Evolutionary conservation across 352 stramenopile genomes (phyloP).

Genomic region (Phytopythium litorale): DNA sequence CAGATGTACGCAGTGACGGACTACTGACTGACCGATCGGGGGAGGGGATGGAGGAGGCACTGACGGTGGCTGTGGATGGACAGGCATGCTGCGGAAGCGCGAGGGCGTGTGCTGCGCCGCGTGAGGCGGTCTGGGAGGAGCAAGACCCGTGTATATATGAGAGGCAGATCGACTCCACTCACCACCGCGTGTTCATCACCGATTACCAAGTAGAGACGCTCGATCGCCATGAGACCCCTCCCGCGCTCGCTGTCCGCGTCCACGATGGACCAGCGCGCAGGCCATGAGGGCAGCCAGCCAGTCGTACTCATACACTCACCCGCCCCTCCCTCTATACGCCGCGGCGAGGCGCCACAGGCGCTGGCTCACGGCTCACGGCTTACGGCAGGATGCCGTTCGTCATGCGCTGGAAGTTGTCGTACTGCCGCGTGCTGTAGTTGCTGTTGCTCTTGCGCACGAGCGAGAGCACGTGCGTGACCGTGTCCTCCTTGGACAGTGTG

Average conservation of each 20-base stretch:
- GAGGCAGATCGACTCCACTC: background rate
- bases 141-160: background rate
- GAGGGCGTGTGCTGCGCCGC: conserved; percentile 35
- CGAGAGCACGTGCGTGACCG: conserved; percentile 87
- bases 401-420: conserved; percentile 94
- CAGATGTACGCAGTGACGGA: conserved; percentile 36
- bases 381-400: conserved; percentile 89
- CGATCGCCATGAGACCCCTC: background rate
- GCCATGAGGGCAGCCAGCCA: background rate
- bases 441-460: conserved; percentile 91
- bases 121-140: conserved; percentile 1
- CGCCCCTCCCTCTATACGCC: background rate
- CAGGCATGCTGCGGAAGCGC: conserved; percentile 51
- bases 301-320: conserved; percentile 1
- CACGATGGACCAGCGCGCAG: background rate
- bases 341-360: background rate
- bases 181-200: background rate
- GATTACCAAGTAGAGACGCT: conserved; percentile 2
- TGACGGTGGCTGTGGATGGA: background rate
- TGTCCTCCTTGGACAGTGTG: conserved; percentile 83
- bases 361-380: too few relatives aligned
- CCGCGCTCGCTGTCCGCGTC: background rate
- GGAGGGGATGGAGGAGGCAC: background rate
- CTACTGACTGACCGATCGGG: background rate
- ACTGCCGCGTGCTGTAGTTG: conserved; percentile 92